Conservation (phyloP, 805 yeast genomes). For the Blastobotrys americana region DNA sequence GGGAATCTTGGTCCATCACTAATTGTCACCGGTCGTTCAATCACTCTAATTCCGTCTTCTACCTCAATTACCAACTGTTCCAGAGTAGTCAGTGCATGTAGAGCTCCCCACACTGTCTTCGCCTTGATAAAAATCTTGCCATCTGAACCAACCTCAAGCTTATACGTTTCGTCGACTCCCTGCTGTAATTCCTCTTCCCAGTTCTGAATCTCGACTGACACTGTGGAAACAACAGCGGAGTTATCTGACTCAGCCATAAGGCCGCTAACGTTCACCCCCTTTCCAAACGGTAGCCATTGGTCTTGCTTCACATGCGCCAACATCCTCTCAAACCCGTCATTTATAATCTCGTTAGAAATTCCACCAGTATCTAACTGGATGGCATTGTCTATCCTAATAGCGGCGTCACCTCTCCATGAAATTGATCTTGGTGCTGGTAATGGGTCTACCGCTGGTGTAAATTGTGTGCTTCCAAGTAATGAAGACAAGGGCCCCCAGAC, state of each 20-base stretch:
- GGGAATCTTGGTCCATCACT: slow-evolving; percentile 32
- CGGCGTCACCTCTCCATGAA: slow-evolving; percentile 5
- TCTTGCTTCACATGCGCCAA: slow-evolving; percentile 18
- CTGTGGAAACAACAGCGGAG: neutral
- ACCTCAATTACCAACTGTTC: slow-evolving; percentile 34
- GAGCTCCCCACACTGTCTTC: slow-evolving; percentile 36
- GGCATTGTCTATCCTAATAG: slow-evolving; percentile 1
- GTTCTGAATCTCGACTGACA: slow-evolving; percentile 18
- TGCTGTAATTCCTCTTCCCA: slow-evolving; percentile 28
- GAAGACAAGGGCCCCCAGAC: slow-evolving; percentile 1
- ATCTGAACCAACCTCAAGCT: slow-evolving; percentile 19
- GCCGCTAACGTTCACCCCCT: slow-evolving; percentile 19
- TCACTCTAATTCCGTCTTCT: slow-evolving; percentile 18
- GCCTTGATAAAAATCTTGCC: slow-evolving; percentile 24
- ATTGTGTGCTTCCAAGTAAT: neutral
- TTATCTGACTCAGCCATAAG: slow-evolving; percentile 10
- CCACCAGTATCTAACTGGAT: slow-evolving; percentile 7
- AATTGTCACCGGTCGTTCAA: slow-evolving; percentile 32
- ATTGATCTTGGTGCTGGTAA: slow-evolving; percentile 14
- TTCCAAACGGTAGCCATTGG: slow-evolving; percentile 32
- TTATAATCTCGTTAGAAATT: slow-evolving; percentile 14
- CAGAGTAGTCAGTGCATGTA: slow-evolving; percentile 35
- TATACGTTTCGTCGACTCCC: slow-evolving; percentile 35
- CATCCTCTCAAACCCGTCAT: slow-evolving; percentile 24
- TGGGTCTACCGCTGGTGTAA: slow-evolving; percentile 6